Evolutionary conservation across 805 yeast species (phyloP).

Genomic region (Pichia paraexigua): DNA sequence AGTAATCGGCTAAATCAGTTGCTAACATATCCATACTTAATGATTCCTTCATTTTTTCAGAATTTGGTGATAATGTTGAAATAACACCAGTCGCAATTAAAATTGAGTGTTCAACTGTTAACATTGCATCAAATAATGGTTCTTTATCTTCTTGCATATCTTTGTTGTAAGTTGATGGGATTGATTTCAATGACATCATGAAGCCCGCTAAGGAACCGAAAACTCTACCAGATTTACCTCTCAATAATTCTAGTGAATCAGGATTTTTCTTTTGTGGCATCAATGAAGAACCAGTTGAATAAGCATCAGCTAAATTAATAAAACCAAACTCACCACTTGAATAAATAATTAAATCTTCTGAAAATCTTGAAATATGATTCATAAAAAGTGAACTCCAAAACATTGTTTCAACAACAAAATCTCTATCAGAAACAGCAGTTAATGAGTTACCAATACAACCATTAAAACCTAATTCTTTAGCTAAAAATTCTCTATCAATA

Average conservation of each 20-base stretch:
- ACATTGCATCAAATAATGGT: slow-evolving; percentile 87
- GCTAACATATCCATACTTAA: slow-evolving; percentile 99
- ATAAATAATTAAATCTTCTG: slow-evolving; percentile 91
- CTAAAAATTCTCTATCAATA: slow-evolving; percentile 89
- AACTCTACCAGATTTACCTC: slow-evolving; percentile 97
- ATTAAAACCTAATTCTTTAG: slow-evolving; percentile 68
- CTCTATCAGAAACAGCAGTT: slow-evolving; percentile 97
- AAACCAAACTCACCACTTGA: slow-evolving; percentile 98
- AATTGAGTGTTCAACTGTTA: slow-evolving; percentile 89
- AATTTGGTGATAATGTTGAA: slow-evolving; percentile 71
- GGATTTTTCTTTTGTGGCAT: slow-evolving; percentile 99
- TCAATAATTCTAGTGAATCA: slow-evolving; percentile 85
- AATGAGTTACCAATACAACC: slow-evolving; percentile 92
- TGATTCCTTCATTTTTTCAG: slow-evolving; percentile 74
- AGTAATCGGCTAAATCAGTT: slow-evolving; percentile 94
- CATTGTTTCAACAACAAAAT: slow-evolving; percentile 89
- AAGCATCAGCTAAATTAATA: slow-evolving; percentile 89
- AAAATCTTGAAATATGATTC: slow-evolving; percentile 91
- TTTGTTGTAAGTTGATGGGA: slow-evolving; percentile 95
- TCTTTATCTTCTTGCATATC: slow-evolving; percentile 99
- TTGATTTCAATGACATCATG: slow-evolving; percentile 93
- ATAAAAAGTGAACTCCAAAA: slow-evolving; percentile 93
- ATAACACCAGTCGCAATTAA: slow-evolving; percentile 94
- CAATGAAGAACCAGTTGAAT: slow-evolving; percentile 94
- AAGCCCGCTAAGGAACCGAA: slow-evolving; percentile 94